Percentiles rank a stretch among this genome's conserved stretches.
These are phyloP conservation scores for Pogostemon cablin DNA, from an alignment of 257 asterid genomes.

Conservation along the genomic window DNA sequence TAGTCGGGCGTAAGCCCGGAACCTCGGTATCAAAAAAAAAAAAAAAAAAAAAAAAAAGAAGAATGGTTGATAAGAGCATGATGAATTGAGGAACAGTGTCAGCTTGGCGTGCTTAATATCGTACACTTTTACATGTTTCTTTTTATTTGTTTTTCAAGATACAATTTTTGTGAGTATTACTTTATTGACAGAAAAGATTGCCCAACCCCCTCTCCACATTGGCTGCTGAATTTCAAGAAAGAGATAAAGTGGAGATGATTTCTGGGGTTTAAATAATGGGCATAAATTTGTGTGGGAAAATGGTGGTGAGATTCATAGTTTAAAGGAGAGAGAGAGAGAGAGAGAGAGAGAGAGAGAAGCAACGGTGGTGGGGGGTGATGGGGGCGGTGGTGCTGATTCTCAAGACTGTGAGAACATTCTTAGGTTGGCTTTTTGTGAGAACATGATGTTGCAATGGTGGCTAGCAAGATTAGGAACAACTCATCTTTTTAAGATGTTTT, in stretches of 20 bases:
- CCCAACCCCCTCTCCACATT: slow-evolving; percentile 44
- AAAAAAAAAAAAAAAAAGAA: slow-evolving; percentile 9
- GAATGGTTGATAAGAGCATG: slow-evolving; percentile 23
- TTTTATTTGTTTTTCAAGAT: slow-evolving; percentile 32
- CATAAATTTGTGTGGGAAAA: slow-evolving; percentile 32
- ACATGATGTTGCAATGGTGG: slow-evolving; percentile 81
- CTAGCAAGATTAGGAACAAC: slow-evolving; percentile 66
- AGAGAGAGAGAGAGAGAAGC: slow-evolving; percentile 31
- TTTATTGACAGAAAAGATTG: slow-evolving; percentile 27
- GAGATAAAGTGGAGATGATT: slow-evolving; percentile 23
- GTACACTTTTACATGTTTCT: slow-evolving; percentile 36
- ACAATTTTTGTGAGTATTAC: not conserved
- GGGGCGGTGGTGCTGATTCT: slow-evolving; percentile 68
- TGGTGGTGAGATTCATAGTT: slow-evolving; percentile 32
- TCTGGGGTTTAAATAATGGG: slow-evolving; percentile 3
- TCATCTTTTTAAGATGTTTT: slow-evolving; percentile 49
- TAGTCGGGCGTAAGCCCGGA: too few relatives aligned
- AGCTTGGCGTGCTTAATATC: slow-evolving; percentile 87
- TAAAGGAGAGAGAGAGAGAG: slow-evolving; percentile 19
- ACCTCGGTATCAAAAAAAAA: too few relatives aligned
- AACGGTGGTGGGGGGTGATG: slow-evolving; percentile 48
- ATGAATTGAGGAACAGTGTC: slow-evolving; percentile 56
- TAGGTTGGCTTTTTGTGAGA: slow-evolving; percentile 67
- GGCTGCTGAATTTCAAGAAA: slow-evolving; percentile 43
- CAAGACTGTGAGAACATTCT: slow-evolving; percentile 61